phyloP scores from a whole-genome alignment of 31 red algal species.

The Odonthalia washingtoniensis region DNA sequence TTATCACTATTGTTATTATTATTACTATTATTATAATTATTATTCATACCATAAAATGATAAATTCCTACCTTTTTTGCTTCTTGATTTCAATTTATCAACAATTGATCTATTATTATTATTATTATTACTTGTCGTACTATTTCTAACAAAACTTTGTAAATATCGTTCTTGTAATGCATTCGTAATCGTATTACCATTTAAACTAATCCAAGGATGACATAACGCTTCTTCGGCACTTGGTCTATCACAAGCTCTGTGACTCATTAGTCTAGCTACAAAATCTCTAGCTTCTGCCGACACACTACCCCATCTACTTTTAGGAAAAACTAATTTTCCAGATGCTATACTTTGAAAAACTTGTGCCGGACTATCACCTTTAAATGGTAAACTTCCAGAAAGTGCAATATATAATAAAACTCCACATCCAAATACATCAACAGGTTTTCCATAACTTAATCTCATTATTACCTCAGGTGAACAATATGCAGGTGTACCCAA shows the following conservation, averaged over 20 bases:
- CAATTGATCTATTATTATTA: background rate
- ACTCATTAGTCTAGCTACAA: slow-evolving; percentile 61
- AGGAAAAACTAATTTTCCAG: slow-evolving; percentile 34
- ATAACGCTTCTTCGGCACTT: slow-evolving; percentile 72
- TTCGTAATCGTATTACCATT: slow-evolving; percentile 5
- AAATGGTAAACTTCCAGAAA: slow-evolving; percentile 73
- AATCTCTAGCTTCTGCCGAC: slow-evolving; percentile 34
- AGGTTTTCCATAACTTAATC: slow-evolving; percentile 62
- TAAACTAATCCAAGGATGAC: slow-evolving; percentile 67
- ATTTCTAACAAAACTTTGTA: too few species aligned
- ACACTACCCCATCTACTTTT: slow-evolving; percentile 31
- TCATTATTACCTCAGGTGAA: slow-evolving; percentile 68
- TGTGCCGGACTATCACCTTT: slow-evolving; percentile 41
- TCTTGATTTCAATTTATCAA: background rate
- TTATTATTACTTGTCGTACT: background rate
- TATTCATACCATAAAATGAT: too few species aligned
- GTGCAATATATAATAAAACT: slow-evolving; percentile 66
- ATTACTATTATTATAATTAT: too few species aligned
- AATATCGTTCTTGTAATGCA: too few species aligned
- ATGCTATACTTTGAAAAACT: slow-evolving; percentile 43
- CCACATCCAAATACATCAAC: slow-evolving; percentile 77
- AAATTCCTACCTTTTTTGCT: too few species aligned
- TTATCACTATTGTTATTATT: too few species aligned
- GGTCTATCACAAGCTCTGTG: slow-evolving; percentile 64
- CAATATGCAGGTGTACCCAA: slow-evolving; percentile 70